Conservation (phyloP, 2,329 filamentous ascomycete genomes). For the Biscogniauxia marginata region DNA sequence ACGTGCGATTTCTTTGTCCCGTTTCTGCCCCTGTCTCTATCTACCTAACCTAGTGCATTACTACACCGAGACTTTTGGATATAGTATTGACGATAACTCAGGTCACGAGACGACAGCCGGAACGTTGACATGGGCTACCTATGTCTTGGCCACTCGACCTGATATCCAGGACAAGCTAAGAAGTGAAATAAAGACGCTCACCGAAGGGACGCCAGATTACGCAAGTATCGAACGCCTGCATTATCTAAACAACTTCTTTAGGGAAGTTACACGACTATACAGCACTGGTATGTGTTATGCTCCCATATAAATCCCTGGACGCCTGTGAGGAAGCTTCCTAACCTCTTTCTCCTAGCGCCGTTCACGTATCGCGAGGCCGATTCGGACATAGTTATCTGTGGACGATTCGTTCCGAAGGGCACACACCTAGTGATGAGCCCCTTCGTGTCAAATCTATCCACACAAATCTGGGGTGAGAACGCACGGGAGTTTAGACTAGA, state of each 20-base stretch:
- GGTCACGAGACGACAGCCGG: slow-evolving; percentile 15
- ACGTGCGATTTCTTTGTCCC: not conserved
- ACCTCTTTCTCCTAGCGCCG: slow-evolving; percentile 6
- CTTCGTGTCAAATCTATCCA: slow-evolving; percentile 11
- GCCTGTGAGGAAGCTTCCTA: not conserved
- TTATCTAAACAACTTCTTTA: slow-evolving; percentile 13
- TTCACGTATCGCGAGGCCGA: slow-evolving; percentile 13
- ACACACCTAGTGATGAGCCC: slow-evolving; percentile 15
- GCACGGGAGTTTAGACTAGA: slow-evolving; percentile 8
- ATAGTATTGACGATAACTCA: not conserved
- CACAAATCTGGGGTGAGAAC: slow-evolving; percentile 9
- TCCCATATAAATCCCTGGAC: not conserved
- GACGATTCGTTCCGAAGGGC: slow-evolving; percentile 13
- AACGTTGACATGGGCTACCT: slow-evolving; percentile 14
- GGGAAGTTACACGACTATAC: slow-evolving; percentile 10
- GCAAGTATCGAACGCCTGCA: slow-evolving; percentile 7
- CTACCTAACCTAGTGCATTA: no score
- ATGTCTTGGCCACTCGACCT: slow-evolving; percentile 9
- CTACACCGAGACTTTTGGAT: not conserved
- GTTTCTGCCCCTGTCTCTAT: not conserved
- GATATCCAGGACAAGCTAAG: slow-evolving; percentile 11
- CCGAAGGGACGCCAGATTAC: slow-evolving; percentile 6
- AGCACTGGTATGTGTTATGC: slow-evolving; percentile 8
- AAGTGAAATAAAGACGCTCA: slow-evolving; percentile 6
- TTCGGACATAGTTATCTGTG: slow-evolving; percentile 13